Percentiles rank a stretch among this genome's conserved stretches.
phyloP scores from a whole-genome alignment of 192 early-diverging fungal species.

The Coemansia pectinata region DNA sequence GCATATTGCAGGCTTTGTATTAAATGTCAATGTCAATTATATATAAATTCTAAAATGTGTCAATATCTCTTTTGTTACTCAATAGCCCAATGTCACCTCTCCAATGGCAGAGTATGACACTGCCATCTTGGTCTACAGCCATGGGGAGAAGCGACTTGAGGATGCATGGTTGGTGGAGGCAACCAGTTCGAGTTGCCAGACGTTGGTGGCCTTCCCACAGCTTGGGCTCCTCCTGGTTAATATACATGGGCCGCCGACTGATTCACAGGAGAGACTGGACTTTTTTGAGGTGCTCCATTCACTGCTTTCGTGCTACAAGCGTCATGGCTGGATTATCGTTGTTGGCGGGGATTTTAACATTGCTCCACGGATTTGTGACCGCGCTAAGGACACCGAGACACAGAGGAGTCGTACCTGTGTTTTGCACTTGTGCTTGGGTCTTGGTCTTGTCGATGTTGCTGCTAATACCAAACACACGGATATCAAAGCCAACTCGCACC shows the following conservation, averaged over 20 bases:
- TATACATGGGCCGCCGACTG: background rate
- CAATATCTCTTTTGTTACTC: background rate
- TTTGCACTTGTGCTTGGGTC: background rate
- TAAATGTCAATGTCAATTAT: background rate
- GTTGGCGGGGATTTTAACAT: background rate
- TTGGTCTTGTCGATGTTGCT: background rate
- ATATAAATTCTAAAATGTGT: background rate
- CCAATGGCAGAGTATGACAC: background rate
- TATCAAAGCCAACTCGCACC: background rate
- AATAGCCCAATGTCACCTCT: background rate
- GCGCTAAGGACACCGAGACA: background rate
- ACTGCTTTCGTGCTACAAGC: background rate
- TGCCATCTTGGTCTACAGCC: background rate
- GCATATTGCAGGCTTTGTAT: background rate
- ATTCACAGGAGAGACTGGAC: too few species aligned
- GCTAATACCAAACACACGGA: background rate
- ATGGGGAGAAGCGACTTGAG: background rate
- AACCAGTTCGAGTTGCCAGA: background rate
- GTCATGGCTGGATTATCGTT: background rate
- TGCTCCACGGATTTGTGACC: background rate
- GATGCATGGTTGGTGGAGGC: background rate
- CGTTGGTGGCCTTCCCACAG: background rate
- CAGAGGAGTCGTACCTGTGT: background rate
- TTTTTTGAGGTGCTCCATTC: background rate
- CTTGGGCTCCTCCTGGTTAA: background rate